Percentiles rank a stretch among this genome's conserved stretches.
Conservation (phyloP, 257 asterid genomes). For the Plantago ovata region DNA sequence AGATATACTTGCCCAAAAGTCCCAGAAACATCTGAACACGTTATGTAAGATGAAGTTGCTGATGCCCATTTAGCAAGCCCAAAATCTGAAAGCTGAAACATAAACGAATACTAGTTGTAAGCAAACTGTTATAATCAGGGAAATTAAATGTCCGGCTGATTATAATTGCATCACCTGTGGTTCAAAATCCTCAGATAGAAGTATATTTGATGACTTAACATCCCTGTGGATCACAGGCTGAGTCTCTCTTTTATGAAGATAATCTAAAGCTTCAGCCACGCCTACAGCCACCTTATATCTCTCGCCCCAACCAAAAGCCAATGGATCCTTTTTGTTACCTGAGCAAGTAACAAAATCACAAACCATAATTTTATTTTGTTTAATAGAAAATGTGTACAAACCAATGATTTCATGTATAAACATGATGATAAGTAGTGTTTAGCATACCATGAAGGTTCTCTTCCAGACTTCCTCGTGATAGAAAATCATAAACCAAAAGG, state of each 20-base stretch:
- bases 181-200: slow-evolving; percentile 78
- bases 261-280: slow-evolving; percentile 89
- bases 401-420: not conserved
- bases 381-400: not conserved
- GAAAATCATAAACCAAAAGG: slow-evolving; percentile 81
- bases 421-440: not conserved
- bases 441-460: slow-evolving; percentile 85
- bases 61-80: slow-evolving; percentile 98
- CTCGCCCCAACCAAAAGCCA: slow-evolving; percentile 63
- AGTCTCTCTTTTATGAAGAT: slow-evolving; percentile 72
- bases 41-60: slow-evolving; percentile 59
- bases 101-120: slow-evolving; percentile 2
- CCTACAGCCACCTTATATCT: slow-evolving; percentile 84
- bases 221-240: slow-evolving; percentile 88
- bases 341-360: slow-evolving; percentile 8
- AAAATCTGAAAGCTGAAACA: slow-evolving; percentile 80
- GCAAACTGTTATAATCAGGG: slow-evolving; percentile 2
- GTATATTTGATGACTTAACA: slow-evolving; percentile 89
- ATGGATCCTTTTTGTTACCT: slow-evolving; percentile 55
- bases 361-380: not conserved
- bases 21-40: slow-evolving; percentile 87
- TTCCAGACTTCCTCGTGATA: slow-evolving; percentile 97
- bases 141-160: not conserved
- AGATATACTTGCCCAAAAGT: slow-evolving; percentile 73
- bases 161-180: slow-evolving; percentile 60